Base-by-base conservation (phyloP, 257 asterid genomes). In the Solanum etuberosum region DNA sequence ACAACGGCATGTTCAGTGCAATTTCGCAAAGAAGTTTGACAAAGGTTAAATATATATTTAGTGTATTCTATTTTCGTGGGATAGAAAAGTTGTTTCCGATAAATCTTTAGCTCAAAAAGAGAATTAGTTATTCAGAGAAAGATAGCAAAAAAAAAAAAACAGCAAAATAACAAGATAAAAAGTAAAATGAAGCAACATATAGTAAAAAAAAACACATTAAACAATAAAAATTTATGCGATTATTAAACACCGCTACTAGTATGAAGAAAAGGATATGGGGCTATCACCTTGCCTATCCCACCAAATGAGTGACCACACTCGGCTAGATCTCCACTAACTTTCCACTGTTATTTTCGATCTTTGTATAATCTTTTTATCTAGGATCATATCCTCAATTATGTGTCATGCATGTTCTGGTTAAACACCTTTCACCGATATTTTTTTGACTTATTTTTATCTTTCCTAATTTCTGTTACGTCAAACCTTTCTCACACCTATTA, bases 391-490 rank as follows among this genome's bases (percentile, higher is more conserved):
- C 4, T 51, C 9, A 7, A 3, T 18, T 54, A 54, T 54, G 10
- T 54, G 1, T 54, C 4, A 54, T 6, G n/a, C 2, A 21, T 59
- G 29, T 9, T 6, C 2, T 1, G 3, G 0, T 59, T 59, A 59
- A 59, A 20, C 1, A 10, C 0, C 2, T 59, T 59, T 4, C 0
- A 8, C 1, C 6, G 0, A 59, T 59, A 20, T 3, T 21, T 21
- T 54, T 2, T 59, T 21, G 5, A 59, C 5, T 23, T 59, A 21
- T 59, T 59, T 59, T 21, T 59, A 21, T 59, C 29, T 59, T 4
- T 3, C 3, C 1, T 59, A 59, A 20, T 23, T 59, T 18, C 3
- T 54, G 2, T 18, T 54, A 6, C 3, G 61, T 54, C 61, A 54
- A 54, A 54, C n/a, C 10, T 54, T 51, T 6, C 61, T 54, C n/a